Evolutionary conservation across 2,329 filamentous ascomycete species (phyloP).

Genomic region (Pseudopyricularia cyperi): DNA sequence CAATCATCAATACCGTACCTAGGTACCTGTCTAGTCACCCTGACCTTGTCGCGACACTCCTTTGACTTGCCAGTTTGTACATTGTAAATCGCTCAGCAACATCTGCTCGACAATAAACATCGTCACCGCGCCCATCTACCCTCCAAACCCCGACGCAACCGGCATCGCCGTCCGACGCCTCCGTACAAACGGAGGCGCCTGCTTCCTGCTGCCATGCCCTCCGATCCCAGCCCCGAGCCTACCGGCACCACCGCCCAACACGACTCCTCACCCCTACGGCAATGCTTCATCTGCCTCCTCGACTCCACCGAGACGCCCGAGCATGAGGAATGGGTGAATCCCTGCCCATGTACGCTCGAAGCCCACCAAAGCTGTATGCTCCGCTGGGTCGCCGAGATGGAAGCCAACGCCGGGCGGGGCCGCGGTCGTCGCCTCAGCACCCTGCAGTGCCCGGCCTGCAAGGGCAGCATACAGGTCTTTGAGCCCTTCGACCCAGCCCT

Average conservation of each 20-base stretch:
- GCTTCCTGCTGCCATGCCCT: not conserved
- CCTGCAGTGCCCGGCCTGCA: constrained; percentile 82
- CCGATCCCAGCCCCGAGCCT: not conserved
- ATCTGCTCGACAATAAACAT: too few relatives aligned
- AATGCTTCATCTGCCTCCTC: constrained; percentile 51
- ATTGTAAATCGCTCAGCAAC: too few relatives aligned
- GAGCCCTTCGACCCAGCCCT: constrained; percentile 65
- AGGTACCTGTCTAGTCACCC: too few relatives aligned
- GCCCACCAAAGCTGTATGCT: constrained; percentile 85
- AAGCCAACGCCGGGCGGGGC: constrained; percentile 34
- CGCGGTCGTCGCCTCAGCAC: constrained; percentile 71
- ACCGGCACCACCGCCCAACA: not conserved
- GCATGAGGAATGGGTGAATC: constrained; percentile 58
- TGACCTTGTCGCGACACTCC: too few relatives aligned
- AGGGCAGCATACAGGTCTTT: constrained; percentile 62
- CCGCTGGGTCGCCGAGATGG: constrained; percentile 86
- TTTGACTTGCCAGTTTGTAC: too few relatives aligned
- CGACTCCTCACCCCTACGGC: constrained; percentile 18
- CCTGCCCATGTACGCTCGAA: constrained; percentile 80
- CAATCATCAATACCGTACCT: too few relatives aligned
- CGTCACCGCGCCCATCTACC: too few relatives aligned
- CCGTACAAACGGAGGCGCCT: not conserved
- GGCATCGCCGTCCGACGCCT: too few relatives aligned
- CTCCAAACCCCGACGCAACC: too few relatives aligned
- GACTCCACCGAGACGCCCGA: constrained; percentile 37